These are phyloP conservation scores for Aaosphaeria arxii DNA, from an alignment of 2,329 filamentous ascomycete species.

Conservation along the genomic window DNA sequence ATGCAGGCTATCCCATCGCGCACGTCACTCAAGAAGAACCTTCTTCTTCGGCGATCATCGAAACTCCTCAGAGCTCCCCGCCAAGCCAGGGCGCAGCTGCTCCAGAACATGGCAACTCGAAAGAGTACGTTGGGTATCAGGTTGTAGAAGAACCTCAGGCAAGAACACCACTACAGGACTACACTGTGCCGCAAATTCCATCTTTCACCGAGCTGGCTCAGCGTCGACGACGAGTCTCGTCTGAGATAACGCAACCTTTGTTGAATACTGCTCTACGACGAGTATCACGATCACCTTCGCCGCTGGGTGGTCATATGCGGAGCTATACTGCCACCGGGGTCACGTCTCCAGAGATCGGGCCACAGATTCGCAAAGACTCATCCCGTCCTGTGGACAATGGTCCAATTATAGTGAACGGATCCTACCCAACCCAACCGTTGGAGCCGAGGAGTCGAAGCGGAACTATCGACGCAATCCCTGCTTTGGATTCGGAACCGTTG, in stretches of 20 bases:
- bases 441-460: constrained; percentile 23
- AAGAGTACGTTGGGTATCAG: constrained; percentile 52
- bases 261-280: constrained; percentile 34
- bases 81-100: constrained; percentile 17
- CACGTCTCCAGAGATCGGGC: constrained; percentile 7
- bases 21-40: constrained; percentile 30
- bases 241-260: constrained; percentile 40
- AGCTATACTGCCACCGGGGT: constrained; percentile 36
- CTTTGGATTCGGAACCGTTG: constrained; percentile 13
- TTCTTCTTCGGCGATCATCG: constrained; percentile 13
- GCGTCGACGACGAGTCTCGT: constrained; percentile 41
- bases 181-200: constrained; percentile 33
- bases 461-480: constrained; percentile 18
- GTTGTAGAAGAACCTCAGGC: constrained; percentile 43
- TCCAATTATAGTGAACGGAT: constrained; percentile 41
- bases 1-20: constrained; percentile 32
- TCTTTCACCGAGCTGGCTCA: constrained; percentile 41
- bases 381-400: constrained; percentile 27
- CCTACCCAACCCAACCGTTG: constrained; percentile 28
- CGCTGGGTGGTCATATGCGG: constrained; percentile 41
- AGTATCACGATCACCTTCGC: constrained; percentile 46
- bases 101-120: constrained; percentile 39
- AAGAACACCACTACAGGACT: constrained; percentile 31
- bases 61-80: constrained; percentile 16
- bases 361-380: constrained; percentile 24